Evolutionary conservation across 2,329 filamentous ascomycete species (phyloP).

Genomic region (Fusarium luffae): DNA sequence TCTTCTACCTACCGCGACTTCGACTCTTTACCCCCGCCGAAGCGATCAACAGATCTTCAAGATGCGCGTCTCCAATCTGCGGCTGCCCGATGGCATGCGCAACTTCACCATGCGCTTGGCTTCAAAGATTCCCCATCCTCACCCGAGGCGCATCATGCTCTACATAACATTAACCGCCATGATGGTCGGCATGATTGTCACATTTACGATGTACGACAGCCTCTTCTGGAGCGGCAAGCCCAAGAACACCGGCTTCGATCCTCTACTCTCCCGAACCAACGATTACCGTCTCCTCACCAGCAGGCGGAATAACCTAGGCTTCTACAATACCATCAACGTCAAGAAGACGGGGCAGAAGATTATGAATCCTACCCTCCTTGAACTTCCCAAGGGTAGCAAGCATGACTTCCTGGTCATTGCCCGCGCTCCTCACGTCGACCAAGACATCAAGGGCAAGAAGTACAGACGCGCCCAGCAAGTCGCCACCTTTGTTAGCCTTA

Average conservation of each 20-base stretch:
- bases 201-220: constrained; percentile 7
- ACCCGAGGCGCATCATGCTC: constrained; percentile 33
- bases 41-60: not conserved
- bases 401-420: constrained; percentile 40
- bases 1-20: not conserved
- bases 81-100: constrained; percentile 21
- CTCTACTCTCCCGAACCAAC: constrained; percentile 35
- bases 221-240: not conserved
- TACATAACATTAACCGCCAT: constrained; percentile 22
- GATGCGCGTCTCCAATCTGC: constrained; percentile 29
- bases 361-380: constrained; percentile 40
- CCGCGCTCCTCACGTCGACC: constrained; percentile 34
- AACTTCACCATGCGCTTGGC: constrained; percentile 15
- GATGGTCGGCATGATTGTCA: constrained; percentile 23
- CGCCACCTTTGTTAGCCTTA: constrained; percentile 36
- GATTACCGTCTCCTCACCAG: constrained; percentile 38
- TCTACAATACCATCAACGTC: constrained; percentile 39
- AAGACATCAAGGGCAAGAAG: constrained; percentile 37
- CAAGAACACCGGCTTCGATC: constrained; percentile 19
- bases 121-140: constrained; percentile 23
- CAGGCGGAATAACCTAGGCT: constrained; percentile 34
- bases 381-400: constrained; percentile 35
- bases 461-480: constrained; percentile 38
- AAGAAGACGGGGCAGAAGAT: constrained; percentile 39
- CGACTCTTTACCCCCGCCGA: not conserved